Base-by-base conservation (phyloP, 1,284 basidiomycete genomes). In the Melampsora larici-populina region DNA sequence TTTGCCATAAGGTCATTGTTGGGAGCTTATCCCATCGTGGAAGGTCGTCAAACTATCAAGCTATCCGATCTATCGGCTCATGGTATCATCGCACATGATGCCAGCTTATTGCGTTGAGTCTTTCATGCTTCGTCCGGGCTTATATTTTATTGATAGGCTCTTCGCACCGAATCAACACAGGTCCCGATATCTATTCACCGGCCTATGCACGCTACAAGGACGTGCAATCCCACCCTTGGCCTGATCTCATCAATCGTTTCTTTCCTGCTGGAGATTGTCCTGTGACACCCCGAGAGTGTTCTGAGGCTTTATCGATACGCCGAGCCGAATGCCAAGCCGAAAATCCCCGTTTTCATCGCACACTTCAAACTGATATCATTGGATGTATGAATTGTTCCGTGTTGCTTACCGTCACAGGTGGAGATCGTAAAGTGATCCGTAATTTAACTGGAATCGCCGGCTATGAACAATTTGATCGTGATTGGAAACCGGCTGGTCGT, bases 1-100 rank as follows among this genome's bases (percentile, higher is more conserved):
- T 36, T 80, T 29, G 77, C 79, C 26, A 68, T 79, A 36, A 79
- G 79, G 65, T 64, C 79, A 31, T 33, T 79, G n/a, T 48, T 70
- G 11, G 78, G 79, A 1, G 79, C 80, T 62, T 70, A 63, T 51
- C 69, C 70, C 11, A 55, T 80, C 21, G 79, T 73, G 69, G 73
- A 75, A 4, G 66, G 64, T n/a, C 70, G 69, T n/a, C 58, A 33
- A n/a, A 24, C 51, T 40, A 62, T 66, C 60, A 63, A 73, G 49
- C 48, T 73, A 51, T 48, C 62, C 62, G 49, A 48, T 43, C 46
- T 73, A 36, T 63, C 71, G 33, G 64, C 62, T 33, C 71, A 73
- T 65, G 71, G 71, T 31, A 49, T 73, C 33, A 73, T 73, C 33
- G 71, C 63, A 24, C 71, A 73, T 73, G 71, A 73, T 73, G 71